A percentile compares a stretch with the other conserved stretches of the same genome.
Evolutionary conservation across 192 early-diverging fungal species (phyloP).

Genomic region (Podila minutissima): DNA sequence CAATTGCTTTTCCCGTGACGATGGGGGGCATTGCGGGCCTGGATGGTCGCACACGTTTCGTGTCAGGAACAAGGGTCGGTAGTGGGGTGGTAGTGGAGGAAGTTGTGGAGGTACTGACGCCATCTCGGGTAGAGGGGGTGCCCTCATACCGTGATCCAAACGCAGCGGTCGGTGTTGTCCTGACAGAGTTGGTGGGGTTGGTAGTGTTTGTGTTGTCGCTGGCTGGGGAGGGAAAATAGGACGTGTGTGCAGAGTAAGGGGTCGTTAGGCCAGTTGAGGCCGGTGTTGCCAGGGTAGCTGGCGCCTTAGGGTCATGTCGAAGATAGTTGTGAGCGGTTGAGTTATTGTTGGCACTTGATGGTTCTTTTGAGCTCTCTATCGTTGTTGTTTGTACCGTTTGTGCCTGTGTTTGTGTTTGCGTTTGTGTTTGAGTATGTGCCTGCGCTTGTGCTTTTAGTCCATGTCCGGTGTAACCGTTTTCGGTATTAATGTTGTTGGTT

Average conservation of each 20-base stretch:
- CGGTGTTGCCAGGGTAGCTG: slow-evolving; percentile 19
- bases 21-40: slow-evolving; percentile 1
- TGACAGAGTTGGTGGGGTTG: neutral
- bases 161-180: slow-evolving; percentile 1
- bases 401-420: too few species aligned
- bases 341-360: neutral
- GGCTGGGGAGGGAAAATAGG: slow-evolving; percentile 31
- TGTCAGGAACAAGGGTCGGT: neutral
- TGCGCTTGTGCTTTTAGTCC: too few species aligned
- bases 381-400: neutral
- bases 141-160: slow-evolving; percentile 1
- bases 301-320: slow-evolving; percentile 3
- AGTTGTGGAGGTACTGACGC: neutral
- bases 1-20: slow-evolving; percentile 1
- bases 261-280: slow-evolving; percentile 8
- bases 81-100: neutral
- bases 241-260: slow-evolving; percentile 13
- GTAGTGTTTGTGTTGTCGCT: slow-evolving; percentile 8
- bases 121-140: neutral
- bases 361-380: neutral
- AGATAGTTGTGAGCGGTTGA: neutral
- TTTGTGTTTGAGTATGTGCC: too few species aligned
- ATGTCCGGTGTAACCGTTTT: too few species aligned
- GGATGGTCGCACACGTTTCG: neutral
- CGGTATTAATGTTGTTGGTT: too few species aligned